Base-by-base conservation (phyloP, 2,329 filamentous ascomycete species). In the Trichoderma atroviride region DNA sequence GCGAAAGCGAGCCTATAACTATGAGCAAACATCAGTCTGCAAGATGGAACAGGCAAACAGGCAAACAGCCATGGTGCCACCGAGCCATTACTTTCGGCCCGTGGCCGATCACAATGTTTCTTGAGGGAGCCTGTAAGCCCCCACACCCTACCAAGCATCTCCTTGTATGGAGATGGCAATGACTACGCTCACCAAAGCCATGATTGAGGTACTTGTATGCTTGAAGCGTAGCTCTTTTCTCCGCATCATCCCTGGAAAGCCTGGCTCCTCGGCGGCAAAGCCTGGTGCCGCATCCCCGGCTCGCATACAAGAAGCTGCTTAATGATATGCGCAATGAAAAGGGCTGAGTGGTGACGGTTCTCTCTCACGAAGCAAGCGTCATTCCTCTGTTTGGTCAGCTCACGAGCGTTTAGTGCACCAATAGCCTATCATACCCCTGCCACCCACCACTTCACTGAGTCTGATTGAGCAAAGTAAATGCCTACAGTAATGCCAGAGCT, bases 31-130 rank as follows among this genome's bases (percentile, higher is more conserved):
- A 43, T 55, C 57, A 40, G 53, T 27, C 16, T 40, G 52, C 53
- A 16, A 24, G 22, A 40, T 40, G 19, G 37, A 40, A 40, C 33
- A 35, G 13, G 22, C 57, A 58, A 14, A 35, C 33, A 35, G 33
- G 33, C 11, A 35, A 43, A 43, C 33, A 37, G 40, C 53, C 55
- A 47, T 52, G 14, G 4, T 27, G 40, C 63, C 55, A 33, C 35
- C n/a, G 4, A 29, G 50, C 27, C 29, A 31, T 59, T 56, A 29
- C 31, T 43, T 37, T 52, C 64, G 64, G 64, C 55, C 55, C 64
- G 64, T 37, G 29, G 55, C 22, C 64, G 64, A 67, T 67, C 64
- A 33, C 29, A 58, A 67, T 67, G 64, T 67, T 43, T 67, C 55
- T 33, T 57, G 55, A 47, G 40, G 40, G 29, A 57, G 47, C 47